phyloP scores from a whole-genome alignment of 805 yeast species.

The Candida mattraensis region DNA sequence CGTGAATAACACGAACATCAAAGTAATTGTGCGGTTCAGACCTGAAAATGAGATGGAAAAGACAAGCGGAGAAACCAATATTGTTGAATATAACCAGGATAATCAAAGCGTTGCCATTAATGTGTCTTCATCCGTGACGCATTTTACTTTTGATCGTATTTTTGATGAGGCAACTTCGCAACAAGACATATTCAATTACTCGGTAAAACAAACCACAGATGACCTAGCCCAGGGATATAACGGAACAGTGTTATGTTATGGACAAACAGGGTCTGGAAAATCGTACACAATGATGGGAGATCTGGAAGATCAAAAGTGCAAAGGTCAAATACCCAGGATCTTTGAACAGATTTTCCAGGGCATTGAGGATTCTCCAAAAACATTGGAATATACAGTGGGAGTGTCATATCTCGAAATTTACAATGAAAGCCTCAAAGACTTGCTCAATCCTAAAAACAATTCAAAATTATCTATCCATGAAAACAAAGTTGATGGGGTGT shows the following conservation, averaged over 20 bases:
- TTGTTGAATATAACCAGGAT: constrained; percentile 16
- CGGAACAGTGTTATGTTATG: constrained; percentile 50
- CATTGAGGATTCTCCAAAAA: constrained; percentile 47
- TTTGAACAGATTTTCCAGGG: constrained; percentile 61
- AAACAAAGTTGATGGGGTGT: constrained; percentile 61
- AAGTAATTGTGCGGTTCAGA: constrained; percentile 72
- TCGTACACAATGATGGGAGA: constrained; percentile 79
- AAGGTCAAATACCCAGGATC: constrained; percentile 75
- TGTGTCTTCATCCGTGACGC: constrained; percentile 13
- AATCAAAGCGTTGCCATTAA: constrained; percentile 14
- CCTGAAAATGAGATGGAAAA: constrained; percentile 43
- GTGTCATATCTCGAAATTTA: constrained; percentile 81
- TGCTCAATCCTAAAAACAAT: constrained; percentile 46
- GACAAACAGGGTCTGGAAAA: constrained; percentile 87
- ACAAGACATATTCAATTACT: constrained; percentile 54
- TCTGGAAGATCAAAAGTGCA: constrained; percentile 33
- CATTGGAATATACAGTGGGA: constrained; percentile 62
- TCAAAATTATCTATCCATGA: constrained; percentile 57
- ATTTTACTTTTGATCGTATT: constrained; percentile 65
- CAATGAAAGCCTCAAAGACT: constrained; percentile 73
- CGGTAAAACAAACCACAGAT: constrained; percentile 61
- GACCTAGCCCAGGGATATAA: constrained; percentile 67
- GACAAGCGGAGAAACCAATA: constrained; percentile 8
- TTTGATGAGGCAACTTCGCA: constrained; percentile 56
- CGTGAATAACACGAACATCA: constrained; percentile 41